Base-by-base conservation (phyloP, 352 stramenopile genomes). In the Globisporangium paroecandrum region DNA sequence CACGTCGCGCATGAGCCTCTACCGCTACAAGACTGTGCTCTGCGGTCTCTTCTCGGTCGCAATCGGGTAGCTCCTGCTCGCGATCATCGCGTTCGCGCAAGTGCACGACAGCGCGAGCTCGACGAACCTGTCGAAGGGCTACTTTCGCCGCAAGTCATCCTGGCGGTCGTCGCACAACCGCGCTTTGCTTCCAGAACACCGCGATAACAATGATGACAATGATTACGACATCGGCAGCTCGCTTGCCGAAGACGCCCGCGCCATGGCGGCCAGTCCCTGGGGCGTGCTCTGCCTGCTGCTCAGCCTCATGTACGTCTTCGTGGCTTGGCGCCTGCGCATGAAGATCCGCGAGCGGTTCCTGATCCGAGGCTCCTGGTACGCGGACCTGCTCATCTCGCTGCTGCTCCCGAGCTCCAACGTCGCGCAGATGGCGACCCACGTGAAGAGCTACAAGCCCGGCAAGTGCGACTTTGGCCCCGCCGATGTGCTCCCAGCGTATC, bases 391-490 rank as follows among this genome's bases (percentile, higher is more conserved):
- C 20, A 34, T 61, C 27, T 72, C 46, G 29, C 58, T 65, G 60
- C 65, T 60, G 25, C 70, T 66, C 58, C 38, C 62, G 27, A 71
- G 65, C 24, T 83, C 74, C 54, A 58, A 43, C 1, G 56, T 83
- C 20, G 71, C 74, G n/a, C 76, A 83, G 47, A 75, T 79, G 73
- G 66, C 73, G 58, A 75, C 68, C 29, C 70, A 79, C 51, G 25
- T 75, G 34, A 68, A 77, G 51, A 73, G 70, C 38, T 70, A 77
- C 58, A 69, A 65, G 79, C 90, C 69, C 32, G 84, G 64, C 86
- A 89, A 75, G 87, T 91, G 89, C 82, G 92, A 73, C 54, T 94
- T 80, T 71, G 81, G 55, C 66, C 76, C 43, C 74, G 56, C 64
- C 0, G 72, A 73, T 55, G 64, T 69, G 63, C 62, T 76, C 27